Conservation (phyloP, 805 yeast species). For the Cyberlindnera mississippiensis region DNA sequence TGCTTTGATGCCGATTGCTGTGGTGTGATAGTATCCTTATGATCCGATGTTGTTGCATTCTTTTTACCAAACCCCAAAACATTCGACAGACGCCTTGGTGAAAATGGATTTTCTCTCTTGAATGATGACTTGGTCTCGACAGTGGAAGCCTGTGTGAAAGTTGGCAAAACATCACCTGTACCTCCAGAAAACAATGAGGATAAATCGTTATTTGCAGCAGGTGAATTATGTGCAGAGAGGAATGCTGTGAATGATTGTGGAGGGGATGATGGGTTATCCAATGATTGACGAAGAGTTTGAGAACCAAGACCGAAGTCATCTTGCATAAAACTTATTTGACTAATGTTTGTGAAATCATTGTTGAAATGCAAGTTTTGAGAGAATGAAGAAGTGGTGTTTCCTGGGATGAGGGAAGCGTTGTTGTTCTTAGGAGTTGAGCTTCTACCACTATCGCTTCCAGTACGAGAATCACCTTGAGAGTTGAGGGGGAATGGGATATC, state of each 20-base stretch:
- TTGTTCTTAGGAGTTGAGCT: conserved; percentile 9
- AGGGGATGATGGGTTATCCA: conserved; percentile 19
- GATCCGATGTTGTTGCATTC: conserved; percentile 6
- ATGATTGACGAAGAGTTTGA: conserved; percentile 13
- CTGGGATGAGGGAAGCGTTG: conserved; percentile 4
- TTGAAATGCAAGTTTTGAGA: conserved; percentile 5
- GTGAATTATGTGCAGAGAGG: conserved; percentile 24
- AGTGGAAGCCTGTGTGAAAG: conserved; percentile 6
- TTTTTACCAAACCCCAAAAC: conserved; percentile 29
- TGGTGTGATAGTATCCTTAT: neutral
- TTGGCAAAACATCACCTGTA: conserved; percentile 12
- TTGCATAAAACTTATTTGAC: conserved; percentile 19
- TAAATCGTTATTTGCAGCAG: conserved; percentile 24
- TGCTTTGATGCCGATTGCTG: conserved; percentile 12
- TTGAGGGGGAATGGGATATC: conserved; percentile 10
- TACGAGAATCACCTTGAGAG: neutral
- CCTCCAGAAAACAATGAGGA: conserved; percentile 24
- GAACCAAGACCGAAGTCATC: conserved; percentile 18
- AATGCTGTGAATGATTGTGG: conserved; percentile 20
- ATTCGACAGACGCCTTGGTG: conserved; percentile 31
- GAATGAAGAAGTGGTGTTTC: conserved; percentile 3
- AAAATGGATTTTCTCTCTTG: conserved; percentile 17
- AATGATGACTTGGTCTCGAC: conserved; percentile 1
- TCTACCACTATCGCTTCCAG: conserved; percentile 7
- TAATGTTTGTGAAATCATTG: conserved; percentile 14